Base-by-base conservation (phyloP, 352 stramenopile genomes). In the Globisporangium carolinianum region DNA sequence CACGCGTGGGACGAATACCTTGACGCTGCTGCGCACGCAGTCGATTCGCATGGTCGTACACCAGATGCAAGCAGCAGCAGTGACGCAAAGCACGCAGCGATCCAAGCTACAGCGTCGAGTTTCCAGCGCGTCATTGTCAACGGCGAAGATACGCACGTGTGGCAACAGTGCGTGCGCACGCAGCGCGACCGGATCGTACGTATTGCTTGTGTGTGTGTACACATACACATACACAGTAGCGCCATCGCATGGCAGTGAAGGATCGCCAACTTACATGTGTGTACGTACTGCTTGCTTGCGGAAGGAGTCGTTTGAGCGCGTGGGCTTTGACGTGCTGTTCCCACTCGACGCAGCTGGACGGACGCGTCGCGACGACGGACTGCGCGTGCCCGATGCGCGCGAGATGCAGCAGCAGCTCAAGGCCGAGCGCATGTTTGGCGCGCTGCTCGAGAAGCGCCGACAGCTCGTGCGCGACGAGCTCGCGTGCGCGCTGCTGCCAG, bases 391-490 rank as follows among this genome's bases (percentile, higher is more conserved):
- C 8, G 45, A 55, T 15, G 46, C 32, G 12, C 35, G 18, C 1
- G 37, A 51, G 11, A 17, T 66, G 36, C 65, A 58, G 50, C 53
- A 63, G 18, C 61, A 60, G n/a, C 32, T 47, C 36, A 53, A 53
- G 24, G 48, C 49, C 9, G 62, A 68, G 54, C 65, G 67, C 14
- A 12, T 63, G 35, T 51, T 72, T 36, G 62, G 36, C 2, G 51
- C 65, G 46, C 36, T 69, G 50, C 58, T 66, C 8, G 49, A 69
- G 35, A 69, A 69, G 58, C 65, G 65, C 47, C 57, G 55, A 47
- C 62, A 69, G 48, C 47, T 72, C 10, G 46, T 63, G 24, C 54
- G 62, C 39, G 65, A 72, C 36, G 62, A 69, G 41, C 58, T 72
- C 14, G 57, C 43, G 36, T 18, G 66, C 4, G 12, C 37, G 37